A percentile compares a stretch with the other conserved stretches of the same genome.
Conservation (phyloP, 2,329 filamentous ascomycete genomes). For the Penicillium paneum region DNA sequence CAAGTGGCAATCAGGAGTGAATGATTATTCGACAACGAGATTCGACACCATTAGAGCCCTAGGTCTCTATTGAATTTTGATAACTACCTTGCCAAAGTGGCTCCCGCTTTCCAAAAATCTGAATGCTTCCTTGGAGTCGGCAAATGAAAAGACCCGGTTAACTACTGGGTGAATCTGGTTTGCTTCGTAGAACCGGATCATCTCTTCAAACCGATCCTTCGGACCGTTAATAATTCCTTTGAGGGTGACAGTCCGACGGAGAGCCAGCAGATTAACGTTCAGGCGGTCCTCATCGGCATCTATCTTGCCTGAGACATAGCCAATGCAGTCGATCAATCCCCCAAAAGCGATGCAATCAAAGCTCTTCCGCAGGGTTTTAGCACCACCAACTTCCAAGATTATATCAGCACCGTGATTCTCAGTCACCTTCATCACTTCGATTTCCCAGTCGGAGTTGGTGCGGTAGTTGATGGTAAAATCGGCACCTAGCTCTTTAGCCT, state of each 20-base stretch:
- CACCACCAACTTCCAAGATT: slow-evolving; percentile 53
- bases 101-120: slow-evolving; percentile 51
- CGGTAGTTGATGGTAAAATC: slow-evolving; percentile 52
- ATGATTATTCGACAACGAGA: not conserved
- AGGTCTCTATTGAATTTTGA: slow-evolving; percentile 39
- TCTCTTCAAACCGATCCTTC: slow-evolving; percentile 49
- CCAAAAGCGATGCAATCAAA: slow-evolving; percentile 46
- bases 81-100: slow-evolving; percentile 57
- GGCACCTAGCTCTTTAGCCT: slow-evolving; percentile 51
- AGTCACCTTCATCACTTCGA: slow-evolving; percentile 46
- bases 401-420: slow-evolving; percentile 49
- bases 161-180: slow-evolving; percentile 45
- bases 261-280: slow-evolving; percentile 58
- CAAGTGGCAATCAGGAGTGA: slow-evolving; percentile 17
- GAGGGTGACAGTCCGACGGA: slow-evolving; percentile 52
- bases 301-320: slow-evolving; percentile 53
- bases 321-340: slow-evolving; percentile 48
- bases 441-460: slow-evolving; percentile 45
- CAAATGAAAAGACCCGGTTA: slow-evolving; percentile 54
- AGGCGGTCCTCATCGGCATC: slow-evolving; percentile 54
- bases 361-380: slow-evolving; percentile 50
- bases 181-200: slow-evolving; percentile 35
- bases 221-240: slow-evolving; percentile 64
- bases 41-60: not conserved
- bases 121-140: slow-evolving; percentile 53